Evolutionary conservation across 148 eudicot species (phyloP).

Genomic region (Chenopodium album): DNA sequence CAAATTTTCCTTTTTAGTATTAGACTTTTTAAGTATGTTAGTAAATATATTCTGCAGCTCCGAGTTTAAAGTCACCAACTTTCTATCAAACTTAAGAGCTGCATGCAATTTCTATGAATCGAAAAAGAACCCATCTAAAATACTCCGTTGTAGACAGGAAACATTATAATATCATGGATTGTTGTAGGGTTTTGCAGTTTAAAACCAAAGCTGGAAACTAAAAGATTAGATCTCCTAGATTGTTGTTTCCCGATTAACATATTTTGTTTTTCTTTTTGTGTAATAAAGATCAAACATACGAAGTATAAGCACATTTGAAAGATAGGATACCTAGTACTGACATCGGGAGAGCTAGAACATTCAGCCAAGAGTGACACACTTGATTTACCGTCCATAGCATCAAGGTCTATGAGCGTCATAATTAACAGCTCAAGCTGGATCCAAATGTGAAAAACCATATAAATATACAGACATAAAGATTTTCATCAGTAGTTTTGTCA

Average conservation of each 20-base stretch:
- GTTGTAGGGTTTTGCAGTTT: neutral
- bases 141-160: no score
- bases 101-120: neutral
- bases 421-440: conserved; percentile 90
- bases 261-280: no score
- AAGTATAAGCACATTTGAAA: neutral
- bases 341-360: conserved; percentile 92
- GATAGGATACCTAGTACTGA: conserved; percentile 60
- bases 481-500: neutral
- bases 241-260: neutral
- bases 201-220: neutral
- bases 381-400: conserved; percentile 98
- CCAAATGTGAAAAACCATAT: conserved; percentile 22
- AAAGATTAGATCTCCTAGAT: neutral
- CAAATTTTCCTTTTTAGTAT: no score
- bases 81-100: neutral
- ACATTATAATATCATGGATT: no score
- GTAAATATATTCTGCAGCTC: neutral
- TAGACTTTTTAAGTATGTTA: neutral
- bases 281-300: neutral
- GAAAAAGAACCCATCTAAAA: no score
- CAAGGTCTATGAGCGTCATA: conserved; percentile 91
- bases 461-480: neutral
- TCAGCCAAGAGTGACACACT: conserved; percentile 86
- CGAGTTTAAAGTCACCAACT: neutral